Base-by-base conservation (phyloP, 208 protist species). In the Leishmania tropica region DNA sequence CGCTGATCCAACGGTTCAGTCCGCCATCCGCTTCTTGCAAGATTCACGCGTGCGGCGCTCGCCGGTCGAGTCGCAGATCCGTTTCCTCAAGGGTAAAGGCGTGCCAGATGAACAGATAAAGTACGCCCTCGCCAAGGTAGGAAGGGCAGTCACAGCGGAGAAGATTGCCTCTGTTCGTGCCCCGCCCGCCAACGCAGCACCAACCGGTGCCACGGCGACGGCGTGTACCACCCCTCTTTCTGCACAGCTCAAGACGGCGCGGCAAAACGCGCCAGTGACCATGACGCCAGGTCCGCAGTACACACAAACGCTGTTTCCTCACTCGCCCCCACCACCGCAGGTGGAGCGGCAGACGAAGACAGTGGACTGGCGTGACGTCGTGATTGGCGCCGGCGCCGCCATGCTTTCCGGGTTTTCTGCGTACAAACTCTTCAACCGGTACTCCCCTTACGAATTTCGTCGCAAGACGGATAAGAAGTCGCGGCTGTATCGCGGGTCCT, bases 401-500 rank as follows among this genome's bases (percentile, higher is more conserved):
- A 83, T 89, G 37, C 67, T 95, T 51, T 80, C 84, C 45, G 87
- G 85, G 37, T 68, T 94, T 58, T 86, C 85, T 17, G 91, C 83
- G 8, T 87, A 88, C 65, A 96, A 94, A 75, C 83, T 92, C 68
- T 95, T 96, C 81, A 82, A 92, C 73, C 79, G 83, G 45, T 97
- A 94, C 83, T 96, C 92, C 5, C 92, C 94, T 28, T 96, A 93
- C 81, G 94, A 97, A 80, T 80, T 97, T 45, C 88, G 92, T 45
- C 91, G 92, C 51, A 97, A 95, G 77, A 83, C 81, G 7, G 88
- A 94, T 48, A 72, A 83, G 76, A 85, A 80, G 68, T 28, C 75
- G 76, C 40, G 80, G 48, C 71, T 62, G 65, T n/a, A 80, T 47
- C 83, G 67, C 10, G 62, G 75, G 3, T 56, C 73, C 58, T 76